Evolutionary conservation across 2,329 filamentous ascomycete species (phyloP).

Genomic region (Macrophomina tecta): DNA sequence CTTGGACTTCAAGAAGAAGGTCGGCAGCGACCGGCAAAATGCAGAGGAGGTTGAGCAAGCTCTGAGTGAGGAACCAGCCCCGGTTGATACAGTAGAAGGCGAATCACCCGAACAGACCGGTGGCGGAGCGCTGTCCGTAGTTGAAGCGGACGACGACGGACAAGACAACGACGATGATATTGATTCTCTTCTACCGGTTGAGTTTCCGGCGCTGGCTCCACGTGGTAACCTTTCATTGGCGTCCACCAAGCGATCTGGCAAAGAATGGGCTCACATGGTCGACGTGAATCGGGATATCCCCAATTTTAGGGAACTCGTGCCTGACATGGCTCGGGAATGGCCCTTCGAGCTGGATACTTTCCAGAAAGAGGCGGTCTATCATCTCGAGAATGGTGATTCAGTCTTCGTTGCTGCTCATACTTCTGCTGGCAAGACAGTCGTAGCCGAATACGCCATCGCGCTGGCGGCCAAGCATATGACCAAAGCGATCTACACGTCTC

Average conservation of each 20-base stretch:
- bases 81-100: conserved; percentile 36
- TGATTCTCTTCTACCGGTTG: conserved; percentile 85
- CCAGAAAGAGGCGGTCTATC: conserved; percentile 98
- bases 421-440: conserved; percentile 96
- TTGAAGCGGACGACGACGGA: conserved; percentile 43
- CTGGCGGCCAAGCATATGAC: conserved; percentile 98
- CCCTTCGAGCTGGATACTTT: conserved; percentile 98
- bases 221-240: conserved; percentile 76
- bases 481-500: conserved; percentile 98
- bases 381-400: conserved; percentile 93
- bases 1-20: conserved; percentile 71
- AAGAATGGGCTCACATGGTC: conserved; percentile 98
- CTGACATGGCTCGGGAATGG: conserved; percentile 95
- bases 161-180: conserved; percentile 66
- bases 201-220: conserved; percentile 90
- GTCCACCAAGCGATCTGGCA: conserved; percentile 73
- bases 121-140: conserved; percentile 38
- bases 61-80: conserved; percentile 57
- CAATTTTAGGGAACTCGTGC: conserved; percentile 93
- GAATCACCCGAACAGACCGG: conserved; percentile 48
- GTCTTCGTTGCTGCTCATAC: conserved; percentile 98
- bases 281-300: conserved; percentile 90
- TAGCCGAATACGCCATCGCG: conserved; percentile 97
- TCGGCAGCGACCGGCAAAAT: conserved; percentile 63
- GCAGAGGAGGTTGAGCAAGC: conserved; percentile 73